Base-by-base conservation (phyloP, 768 basidiomycete species). In the Boletus reticuloceps region DNA sequence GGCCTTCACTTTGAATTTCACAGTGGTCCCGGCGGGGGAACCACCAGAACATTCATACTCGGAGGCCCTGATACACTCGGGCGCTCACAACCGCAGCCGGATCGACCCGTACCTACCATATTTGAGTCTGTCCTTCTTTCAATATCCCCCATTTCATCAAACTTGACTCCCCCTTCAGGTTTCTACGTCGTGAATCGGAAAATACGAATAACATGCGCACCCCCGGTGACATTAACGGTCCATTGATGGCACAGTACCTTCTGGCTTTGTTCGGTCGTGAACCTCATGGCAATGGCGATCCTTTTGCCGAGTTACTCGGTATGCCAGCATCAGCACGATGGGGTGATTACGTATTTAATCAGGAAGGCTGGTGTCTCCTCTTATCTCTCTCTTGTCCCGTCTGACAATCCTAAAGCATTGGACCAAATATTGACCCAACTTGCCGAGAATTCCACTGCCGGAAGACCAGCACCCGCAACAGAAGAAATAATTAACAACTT, bases 311-410 rank as follows among this genome's bases (percentile, higher is more conserved):
- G 14, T 47, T 82, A 39, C 72, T 84, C 38, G 75, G 73, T 10
- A 68, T 67, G 29, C 74, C 79, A 5, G 76, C 79, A 52, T 73
- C 72, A 34, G 86, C 88, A 1, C 76, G 83, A 64, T 82, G 86
- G 81, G 94, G 94, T 4, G 94, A 97, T 69, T 97, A 96, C 74
- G 94, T 91, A 6, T 89, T 93, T 64, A 91, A 85, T 58, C 91
- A 96, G 72, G 90, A 93, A 80, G 90, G 94, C 86, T 51, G 52
- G 75, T 62, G 8, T 51, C 22, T 29, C 31, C 6, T 31, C 11
- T 42, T 39, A 17, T 49, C 17, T 44, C 0, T 34, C 32, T 13
- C 7, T 41, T 36, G 32, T 3, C 47, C 11, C n/a, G n/a, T 47
- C 55, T 63, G 5, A 72, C 44, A 1, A 13, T 46, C 38, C 37